Base-by-base conservation (phyloP, 2,329 filamentous ascomycete genomes). In the Gaeumannomyces tritici region DNA sequence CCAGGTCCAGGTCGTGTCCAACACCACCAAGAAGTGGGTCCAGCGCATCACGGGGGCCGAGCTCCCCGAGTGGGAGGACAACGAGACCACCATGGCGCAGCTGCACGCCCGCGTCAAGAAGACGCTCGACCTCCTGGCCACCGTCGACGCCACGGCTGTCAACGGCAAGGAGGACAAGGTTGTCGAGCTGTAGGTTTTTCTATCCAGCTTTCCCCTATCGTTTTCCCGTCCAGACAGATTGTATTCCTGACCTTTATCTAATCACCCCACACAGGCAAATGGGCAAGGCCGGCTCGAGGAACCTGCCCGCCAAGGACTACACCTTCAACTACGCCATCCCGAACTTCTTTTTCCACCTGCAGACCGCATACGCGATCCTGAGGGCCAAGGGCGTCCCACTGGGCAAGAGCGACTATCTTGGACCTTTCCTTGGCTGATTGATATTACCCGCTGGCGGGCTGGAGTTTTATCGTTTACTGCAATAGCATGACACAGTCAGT, bases 341-440 rank as follows among this genome's bases (percentile, higher is more conserved):
- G 15, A 87, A 87, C 69, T 78, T 86, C 67, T 85, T 77, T 71
- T 88, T 88, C 70, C 86, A 88, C 67, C 64, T 82, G 5, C 77
- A 47, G 59, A 84, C 78, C 7, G 79, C 80, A 8, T 88, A 88
- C 70, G 74, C 70, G 2, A 80, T 89, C 59, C 68, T 88, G 67
- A 74, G 85, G 59, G 75, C 74, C 58, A 77, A 81, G 70, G 85
- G 84, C 0, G 81, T 87, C 18, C 77, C 77, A 1, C 27, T 89
- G 33, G 84, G 84, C 13, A 88, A 87, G 76, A 51, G 65, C 26
- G 83, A 87, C 66, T 87, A 77, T 68, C 66, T 85, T 58, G 61
- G n/a, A 15, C 4, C 60, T 33, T 71, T 68, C 60, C 21, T 66
- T 7, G 29, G 8, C n/a, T 31, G 18, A 24, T 26, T 13, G 3